Evolutionary conservation across 2,329 filamentous ascomycete genomes (phyloP).

Genomic region (Aspergillus vadensis): DNA sequence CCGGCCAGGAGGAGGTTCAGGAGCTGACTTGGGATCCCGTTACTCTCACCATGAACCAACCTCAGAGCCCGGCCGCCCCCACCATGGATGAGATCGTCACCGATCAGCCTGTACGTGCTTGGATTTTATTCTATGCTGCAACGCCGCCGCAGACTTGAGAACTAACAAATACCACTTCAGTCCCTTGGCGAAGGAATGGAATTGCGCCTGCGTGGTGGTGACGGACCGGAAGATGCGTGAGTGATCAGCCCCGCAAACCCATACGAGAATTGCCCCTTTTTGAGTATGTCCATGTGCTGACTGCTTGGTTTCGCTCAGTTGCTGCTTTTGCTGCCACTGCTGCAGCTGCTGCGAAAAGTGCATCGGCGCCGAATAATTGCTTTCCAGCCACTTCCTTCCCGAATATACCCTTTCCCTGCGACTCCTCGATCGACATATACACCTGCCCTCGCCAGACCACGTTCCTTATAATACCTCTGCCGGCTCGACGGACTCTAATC

Average conservation of each 20-base stretch:
- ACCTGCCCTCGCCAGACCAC: not conserved
- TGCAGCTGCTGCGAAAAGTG: conserved; percentile 3
- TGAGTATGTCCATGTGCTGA: not conserved
- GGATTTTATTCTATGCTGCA: not conserved
- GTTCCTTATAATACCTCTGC: not conserved
- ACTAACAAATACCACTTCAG: not conserved
- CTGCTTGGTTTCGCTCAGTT: not conserved
- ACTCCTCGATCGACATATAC: not conserved
- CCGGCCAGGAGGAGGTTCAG: not conserved
- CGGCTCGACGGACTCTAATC: not conserved
- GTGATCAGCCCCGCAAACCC: not conserved
- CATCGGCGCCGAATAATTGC: not conserved
- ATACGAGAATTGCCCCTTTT: not conserved
- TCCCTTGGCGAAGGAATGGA: conserved; percentile 4
- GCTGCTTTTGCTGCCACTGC: conserved; percentile 8
- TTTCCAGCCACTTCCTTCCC: not conserved
- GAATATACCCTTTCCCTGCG: not conserved
- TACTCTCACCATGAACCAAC: conserved; percentile 11
- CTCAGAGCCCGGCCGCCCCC: conserved; percentile 3
- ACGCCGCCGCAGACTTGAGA: not conserved
- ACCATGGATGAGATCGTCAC: conserved; percentile 1
- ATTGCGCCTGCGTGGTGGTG: conserved; percentile 11
- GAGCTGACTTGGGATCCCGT: conserved; percentile 6
- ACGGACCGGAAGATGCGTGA: conserved; percentile 9
- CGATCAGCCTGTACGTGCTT: conserved; percentile 10